Conservation (phyloP, 192 early-diverging fungal species). For the Gryganskiella cystojenkinii region DNA sequence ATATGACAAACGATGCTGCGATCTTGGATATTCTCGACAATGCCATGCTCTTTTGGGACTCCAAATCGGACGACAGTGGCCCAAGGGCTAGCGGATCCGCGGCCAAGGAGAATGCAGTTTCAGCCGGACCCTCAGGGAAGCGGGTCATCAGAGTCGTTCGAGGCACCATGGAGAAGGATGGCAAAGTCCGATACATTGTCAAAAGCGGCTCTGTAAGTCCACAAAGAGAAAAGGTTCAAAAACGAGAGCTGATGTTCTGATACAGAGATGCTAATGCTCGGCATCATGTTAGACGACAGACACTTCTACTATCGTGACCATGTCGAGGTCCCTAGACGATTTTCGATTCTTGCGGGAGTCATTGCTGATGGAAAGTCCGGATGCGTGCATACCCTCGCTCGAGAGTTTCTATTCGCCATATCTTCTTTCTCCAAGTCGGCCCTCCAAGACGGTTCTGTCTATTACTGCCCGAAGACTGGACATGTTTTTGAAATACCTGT, state of each 20-base stretch:
- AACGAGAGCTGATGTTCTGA: too few relatives aligned
- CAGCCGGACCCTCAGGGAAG: neutral
- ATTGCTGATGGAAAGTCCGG: slow-evolving; percentile 54
- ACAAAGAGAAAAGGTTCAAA: too few relatives aligned
- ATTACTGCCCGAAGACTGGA: slow-evolving; percentile 40
- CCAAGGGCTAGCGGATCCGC: neutral
- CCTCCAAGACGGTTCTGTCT: slow-evolving; percentile 42
- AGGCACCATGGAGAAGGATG: slow-evolving; percentile 31
- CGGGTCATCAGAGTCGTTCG: slow-evolving; percentile 52
- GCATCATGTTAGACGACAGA: slow-evolving; percentile 20
- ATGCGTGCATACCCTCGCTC: slow-evolving; percentile 57
- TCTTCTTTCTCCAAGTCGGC: slow-evolving; percentile 49
- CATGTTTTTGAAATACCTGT: slow-evolving; percentile 55
- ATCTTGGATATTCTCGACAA: slow-evolving; percentile 48
- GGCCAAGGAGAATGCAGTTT: neutral
- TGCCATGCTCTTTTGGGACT: slow-evolving; percentile 37
- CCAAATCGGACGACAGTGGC: neutral
- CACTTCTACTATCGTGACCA: slow-evolving; percentile 44
- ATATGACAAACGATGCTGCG: slow-evolving; percentile 44
- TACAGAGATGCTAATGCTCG: neutral
- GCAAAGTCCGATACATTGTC: slow-evolving; percentile 49
- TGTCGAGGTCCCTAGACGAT: slow-evolving; percentile 57
- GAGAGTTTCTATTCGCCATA: slow-evolving; percentile 51
- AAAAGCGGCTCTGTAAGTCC: slow-evolving; percentile 57
- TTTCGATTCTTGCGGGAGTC: slow-evolving; percentile 55